A percentile compares a stretch with the other conserved stretches of the same genome.
Evolutionary conservation across 768 basidiomycete genomes (phyloP).

Genomic region (Boletellus ananiceps): DNA sequence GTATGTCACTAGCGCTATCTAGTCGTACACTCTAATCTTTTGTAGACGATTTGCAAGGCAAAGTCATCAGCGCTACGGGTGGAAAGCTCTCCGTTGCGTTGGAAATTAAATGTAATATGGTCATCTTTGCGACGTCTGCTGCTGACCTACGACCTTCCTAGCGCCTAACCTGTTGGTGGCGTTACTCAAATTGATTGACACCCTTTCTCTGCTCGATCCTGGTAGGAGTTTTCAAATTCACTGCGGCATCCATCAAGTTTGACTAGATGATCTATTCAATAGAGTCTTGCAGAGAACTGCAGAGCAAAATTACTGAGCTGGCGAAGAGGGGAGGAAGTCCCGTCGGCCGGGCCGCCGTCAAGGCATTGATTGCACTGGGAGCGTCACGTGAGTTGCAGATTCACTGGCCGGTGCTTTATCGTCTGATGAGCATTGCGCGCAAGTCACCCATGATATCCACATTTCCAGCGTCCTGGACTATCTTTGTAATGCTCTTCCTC

Average conservation of each 20-base stretch:
- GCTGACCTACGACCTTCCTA: not conserved
- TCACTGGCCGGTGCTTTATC: not conserved
- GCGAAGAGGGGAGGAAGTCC: not conserved
- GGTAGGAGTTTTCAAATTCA: not conserved
- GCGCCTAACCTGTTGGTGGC: not conserved
- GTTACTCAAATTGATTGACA: conserved; percentile 1
- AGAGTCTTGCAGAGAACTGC: not conserved
- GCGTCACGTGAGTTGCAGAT: not conserved
- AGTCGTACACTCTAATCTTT: not conserved
- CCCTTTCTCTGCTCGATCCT: not conserved
- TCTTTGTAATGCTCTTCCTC: conserved; percentile 2
- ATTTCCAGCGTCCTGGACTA: conserved; percentile 4
- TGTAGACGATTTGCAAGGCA: not conserved
- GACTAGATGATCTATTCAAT: not conserved
- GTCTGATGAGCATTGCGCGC: not conserved
- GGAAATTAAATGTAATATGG: not conserved
- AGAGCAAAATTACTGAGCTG: not conserved
- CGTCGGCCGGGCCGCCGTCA: conserved; percentile 5
- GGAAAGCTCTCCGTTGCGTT: not conserved
- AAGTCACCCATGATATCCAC: not conserved
- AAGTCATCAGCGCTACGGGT: not conserved
- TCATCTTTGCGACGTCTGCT: not conserved
- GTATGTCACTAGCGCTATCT: not conserved
- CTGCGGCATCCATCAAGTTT: not conserved
- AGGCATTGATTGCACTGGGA: conserved; percentile 1